These are phyloP conservation scores for Jacaranda mimosifolia DNA, from an alignment of 257 asterid genomes.

Conservation along the genomic window DNA sequence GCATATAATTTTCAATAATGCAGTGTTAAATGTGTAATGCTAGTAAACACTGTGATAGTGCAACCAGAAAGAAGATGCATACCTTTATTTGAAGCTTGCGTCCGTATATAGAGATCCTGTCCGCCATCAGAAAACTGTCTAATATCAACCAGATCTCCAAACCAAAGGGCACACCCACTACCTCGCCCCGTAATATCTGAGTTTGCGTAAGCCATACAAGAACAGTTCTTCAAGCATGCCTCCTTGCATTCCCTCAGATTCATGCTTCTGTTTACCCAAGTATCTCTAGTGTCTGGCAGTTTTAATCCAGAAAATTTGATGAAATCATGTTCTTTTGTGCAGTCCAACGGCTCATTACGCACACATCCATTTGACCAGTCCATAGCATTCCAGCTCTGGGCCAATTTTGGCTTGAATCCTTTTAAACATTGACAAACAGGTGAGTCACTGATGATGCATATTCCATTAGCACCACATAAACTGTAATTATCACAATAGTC, in stretches of 20 bases:
- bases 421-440: constrained; percentile 19
- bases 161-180: constrained; percentile 43
- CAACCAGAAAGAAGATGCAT: not conserved
- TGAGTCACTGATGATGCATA: not conserved
- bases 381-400: constrained; percentile 36
- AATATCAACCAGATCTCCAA: constrained; percentile 28
- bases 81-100: not conserved
- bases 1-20: no score
- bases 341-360: constrained; percentile 36
- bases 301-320: constrained; percentile 39
- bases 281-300: constrained; percentile 35
- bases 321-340: constrained; percentile 35
- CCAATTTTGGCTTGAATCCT: constrained; percentile 38
- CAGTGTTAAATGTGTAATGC: no score
- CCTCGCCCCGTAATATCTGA: constrained; percentile 41
- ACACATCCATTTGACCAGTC: constrained; percentile 44
- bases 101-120: not conserved
- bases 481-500: not conserved
- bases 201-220: constrained; percentile 50
- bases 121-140: not conserved
- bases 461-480: not conserved
- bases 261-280: constrained; percentile 38
- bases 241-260: constrained; percentile 38
- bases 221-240: constrained; percentile 43
- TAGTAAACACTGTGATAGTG: no score